These are phyloP conservation scores for Rhizopogon parksii DNA, from an alignment of 1,284 basidiomycete species.

Conservation along the genomic window DNA sequence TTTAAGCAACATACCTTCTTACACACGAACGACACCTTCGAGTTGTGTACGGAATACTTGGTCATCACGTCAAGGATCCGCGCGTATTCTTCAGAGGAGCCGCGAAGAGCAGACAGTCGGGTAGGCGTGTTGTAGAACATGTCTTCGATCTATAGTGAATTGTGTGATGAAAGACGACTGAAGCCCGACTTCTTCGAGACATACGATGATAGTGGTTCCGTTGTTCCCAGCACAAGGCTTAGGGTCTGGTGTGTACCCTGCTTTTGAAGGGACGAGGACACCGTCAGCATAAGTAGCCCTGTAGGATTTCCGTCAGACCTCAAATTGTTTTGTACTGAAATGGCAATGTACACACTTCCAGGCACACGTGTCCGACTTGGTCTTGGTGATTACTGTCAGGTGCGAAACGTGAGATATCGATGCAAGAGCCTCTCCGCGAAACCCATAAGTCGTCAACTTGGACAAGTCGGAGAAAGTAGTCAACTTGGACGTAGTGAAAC, in stretches of 20 bases:
- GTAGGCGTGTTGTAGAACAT: constrained; percentile 94
- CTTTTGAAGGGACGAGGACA: constrained; percentile 57
- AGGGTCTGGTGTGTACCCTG: constrained; percentile 66
- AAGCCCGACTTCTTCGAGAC: constrained; percentile 17
- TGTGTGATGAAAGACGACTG: background rate
- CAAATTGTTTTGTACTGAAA: too few species aligned
- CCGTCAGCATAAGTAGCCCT: constrained; percentile 84
- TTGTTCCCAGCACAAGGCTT: constrained; percentile 92
- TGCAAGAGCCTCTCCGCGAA: constrained; percentile 94
- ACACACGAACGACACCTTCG: constrained; percentile 82
- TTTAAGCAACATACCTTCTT: constrained; percentile 62
- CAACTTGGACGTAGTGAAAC: constrained; percentile 96
- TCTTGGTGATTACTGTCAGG: constrained; percentile 87
- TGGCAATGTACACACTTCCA: constrained; percentile 67
- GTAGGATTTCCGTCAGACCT: constrained; percentile 3
- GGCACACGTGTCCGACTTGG: constrained; percentile 70
- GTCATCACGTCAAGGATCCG: constrained; percentile 91
- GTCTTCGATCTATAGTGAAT: constrained; percentile 71
- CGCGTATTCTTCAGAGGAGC: constrained; percentile 86
- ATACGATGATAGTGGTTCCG: constrained; percentile 83
- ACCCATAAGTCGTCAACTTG: constrained; percentile 89
- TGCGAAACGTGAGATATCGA: constrained; percentile 95
- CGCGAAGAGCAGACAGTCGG: constrained; percentile 81
- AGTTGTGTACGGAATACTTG: constrained; percentile 91
- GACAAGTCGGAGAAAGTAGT: constrained; percentile 82